phyloP scores from a whole-genome alignment of 257 asterid genomes.

The Ophiorrhiza pumila region DNA sequence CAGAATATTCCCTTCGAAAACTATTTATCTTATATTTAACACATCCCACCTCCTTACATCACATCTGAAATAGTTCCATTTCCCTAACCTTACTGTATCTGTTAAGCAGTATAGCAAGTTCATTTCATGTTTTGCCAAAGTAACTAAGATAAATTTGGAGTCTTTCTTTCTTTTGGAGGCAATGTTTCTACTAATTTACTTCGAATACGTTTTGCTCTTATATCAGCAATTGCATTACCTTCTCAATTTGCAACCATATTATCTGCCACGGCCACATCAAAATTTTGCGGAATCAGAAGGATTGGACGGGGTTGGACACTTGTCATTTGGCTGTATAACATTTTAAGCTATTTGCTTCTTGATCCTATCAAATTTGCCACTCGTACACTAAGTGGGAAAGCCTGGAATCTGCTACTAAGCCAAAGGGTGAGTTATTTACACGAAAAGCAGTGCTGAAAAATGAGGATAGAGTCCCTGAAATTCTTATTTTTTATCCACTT shows the following conservation, averaged over 20 bases:
- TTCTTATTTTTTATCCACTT: not conserved
- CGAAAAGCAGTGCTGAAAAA: not conserved
- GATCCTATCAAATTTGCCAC: conserved; percentile 46
- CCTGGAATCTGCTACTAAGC: conserved; percentile 44
- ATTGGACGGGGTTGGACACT: conserved; percentile 54
- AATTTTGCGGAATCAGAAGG: conserved; percentile 39
- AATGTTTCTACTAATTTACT: not conserved
- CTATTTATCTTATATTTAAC: no score
- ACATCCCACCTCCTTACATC: no score
- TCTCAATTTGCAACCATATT: conserved; percentile 51
- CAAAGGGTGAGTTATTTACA: conserved; percentile 36
- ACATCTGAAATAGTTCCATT: no score
- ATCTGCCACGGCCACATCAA: conserved; percentile 41
- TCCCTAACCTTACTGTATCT: not conserved
- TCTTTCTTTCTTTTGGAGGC: not conserved
- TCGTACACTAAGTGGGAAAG: conserved; percentile 52
- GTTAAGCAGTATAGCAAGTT: no score
- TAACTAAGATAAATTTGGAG: not conserved
- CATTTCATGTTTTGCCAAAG: not conserved
- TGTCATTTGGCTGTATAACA: conserved; percentile 50
- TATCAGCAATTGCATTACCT: not conserved
- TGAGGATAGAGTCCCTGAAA: not conserved
- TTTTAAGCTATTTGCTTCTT: conserved; percentile 33
- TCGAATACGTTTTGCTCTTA: not conserved
- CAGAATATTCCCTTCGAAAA: no score